These are phyloP conservation scores for Nicotiana sylvestris DNA, from an alignment of 257 asterid species.

Conservation along the genomic window DNA sequence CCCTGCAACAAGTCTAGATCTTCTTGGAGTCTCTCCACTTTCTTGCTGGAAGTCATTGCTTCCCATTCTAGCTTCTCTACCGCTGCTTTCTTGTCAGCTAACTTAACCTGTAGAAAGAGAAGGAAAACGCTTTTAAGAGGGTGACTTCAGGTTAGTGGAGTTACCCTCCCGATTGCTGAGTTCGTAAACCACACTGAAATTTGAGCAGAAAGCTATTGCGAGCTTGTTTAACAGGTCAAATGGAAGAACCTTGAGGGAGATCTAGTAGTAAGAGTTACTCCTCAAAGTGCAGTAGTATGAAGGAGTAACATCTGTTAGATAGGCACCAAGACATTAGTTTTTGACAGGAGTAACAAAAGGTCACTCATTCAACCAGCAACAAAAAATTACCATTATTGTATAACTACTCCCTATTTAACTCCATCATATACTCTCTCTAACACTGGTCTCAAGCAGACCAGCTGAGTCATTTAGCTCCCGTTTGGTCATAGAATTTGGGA, in stretches of 20 bases:
- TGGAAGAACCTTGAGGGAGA: neutral
- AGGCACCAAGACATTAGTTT: neutral
- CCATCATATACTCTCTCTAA: neutral
- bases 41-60: slow-evolving; percentile 58
- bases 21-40: slow-evolving; percentile 68
- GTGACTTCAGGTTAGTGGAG: neutral
- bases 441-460: neutral
- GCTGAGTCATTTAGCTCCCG: neutral
- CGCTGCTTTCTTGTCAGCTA: slow-evolving; percentile 97
- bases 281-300: neutral
- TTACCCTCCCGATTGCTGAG: neutral
- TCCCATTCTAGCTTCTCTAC: slow-evolving; percentile 91
- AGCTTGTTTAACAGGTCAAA: neutral
- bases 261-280: neutral
- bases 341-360: neutral
- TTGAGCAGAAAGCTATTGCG: neutral
- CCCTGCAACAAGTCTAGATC: slow-evolving; percentile 56
- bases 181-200: neutral
- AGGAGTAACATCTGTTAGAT: neutral
- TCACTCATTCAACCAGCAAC: neutral
- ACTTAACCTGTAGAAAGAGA: slow-evolving; percentile 47
- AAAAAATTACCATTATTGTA: neutral
- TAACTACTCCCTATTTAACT: neutral
- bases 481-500: no score
- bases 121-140: neutral